Percentiles rank a stretch among this genome's conserved stretches.
Conservation (phyloP, 2,329 filamentous ascomycete species). For the Aspergillus texensis region DNA sequence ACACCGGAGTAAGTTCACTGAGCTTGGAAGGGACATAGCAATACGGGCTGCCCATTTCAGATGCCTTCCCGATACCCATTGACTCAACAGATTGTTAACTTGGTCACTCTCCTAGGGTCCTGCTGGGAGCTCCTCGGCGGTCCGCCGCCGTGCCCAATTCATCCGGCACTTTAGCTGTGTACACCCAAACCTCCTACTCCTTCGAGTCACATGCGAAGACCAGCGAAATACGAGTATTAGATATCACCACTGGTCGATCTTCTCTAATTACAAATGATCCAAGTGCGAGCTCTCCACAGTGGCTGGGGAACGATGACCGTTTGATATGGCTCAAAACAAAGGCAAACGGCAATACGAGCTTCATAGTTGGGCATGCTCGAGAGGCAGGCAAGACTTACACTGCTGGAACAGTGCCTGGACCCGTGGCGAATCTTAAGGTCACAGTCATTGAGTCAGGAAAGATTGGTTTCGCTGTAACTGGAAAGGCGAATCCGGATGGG, state of each 20-base stretch:
- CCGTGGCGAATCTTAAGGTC: slow-evolving; percentile 50
- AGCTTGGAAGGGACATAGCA: neutral
- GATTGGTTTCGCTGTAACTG: slow-evolving; percentile 51
- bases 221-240: slow-evolving; percentile 49
- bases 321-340: slow-evolving; percentile 51
- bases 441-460: slow-evolving; percentile 45
- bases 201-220: slow-evolving; percentile 52
- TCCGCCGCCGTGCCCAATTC: slow-evolving; percentile 49
- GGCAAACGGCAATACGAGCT: slow-evolving; percentile 50
- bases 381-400: slow-evolving; percentile 45
- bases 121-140: slow-evolving; percentile 51
- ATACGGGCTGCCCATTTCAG: neutral
- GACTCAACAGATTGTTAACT: neutral
- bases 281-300: slow-evolving; percentile 49
- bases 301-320: slow-evolving; percentile 47
- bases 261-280: slow-evolving; percentile 48
- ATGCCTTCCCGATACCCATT: neutral
- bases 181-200: slow-evolving; percentile 53
- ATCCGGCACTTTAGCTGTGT: slow-evolving; percentile 50
- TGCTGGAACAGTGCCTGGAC: slow-evolving; percentile 49
- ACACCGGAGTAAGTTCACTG: slow-evolving; percentile 41
- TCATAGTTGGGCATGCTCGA: slow-evolving; percentile 48
- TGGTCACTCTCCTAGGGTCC: slow-evolving; percentile 36
- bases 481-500: slow-evolving; percentile 51
- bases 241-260: slow-evolving; percentile 45